Conservation (phyloP, 2,329 filamentous ascomycete species). For the Sclerotinia borealis region DNA sequence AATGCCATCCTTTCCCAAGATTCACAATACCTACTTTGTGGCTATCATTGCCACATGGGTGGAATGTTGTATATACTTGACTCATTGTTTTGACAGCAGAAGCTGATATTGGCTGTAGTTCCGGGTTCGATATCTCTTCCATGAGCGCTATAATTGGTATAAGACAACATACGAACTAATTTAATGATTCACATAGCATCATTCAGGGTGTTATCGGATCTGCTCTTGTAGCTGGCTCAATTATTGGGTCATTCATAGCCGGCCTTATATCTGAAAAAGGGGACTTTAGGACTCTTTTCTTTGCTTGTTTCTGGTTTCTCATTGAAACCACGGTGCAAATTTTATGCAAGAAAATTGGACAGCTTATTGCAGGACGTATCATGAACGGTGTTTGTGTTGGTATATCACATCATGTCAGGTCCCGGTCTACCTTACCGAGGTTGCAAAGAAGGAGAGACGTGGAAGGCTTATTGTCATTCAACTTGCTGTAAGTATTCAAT, state of each 20-base stretch:
- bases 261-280: conserved; percentile 50
- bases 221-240: conserved; percentile 63
- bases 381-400: conserved; percentile 60
- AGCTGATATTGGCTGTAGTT: not conserved
- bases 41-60: conserved; percentile 16
- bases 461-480: conserved; percentile 63
- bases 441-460: conserved; percentile 50
- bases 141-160: conserved; percentile 50
- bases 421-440: conserved; percentile 59
- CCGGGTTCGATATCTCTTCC: conserved; percentile 47
- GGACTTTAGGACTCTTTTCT: conserved; percentile 41
- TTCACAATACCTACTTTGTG: conserved; percentile 20
- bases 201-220: conserved; percentile 41
- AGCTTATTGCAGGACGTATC: conserved; percentile 48
- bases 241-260: conserved; percentile 55
- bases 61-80: conserved; percentile 13
- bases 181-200: conserved; percentile 32
- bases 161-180: conserved; percentile 44
- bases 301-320: conserved; percentile 11
- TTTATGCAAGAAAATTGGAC: conserved; percentile 34
- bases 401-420: conserved; percentile 61
- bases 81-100: not conserved
- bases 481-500: conserved; percentile 39
- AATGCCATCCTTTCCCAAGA: conserved; percentile 12
- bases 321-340: conserved; percentile 6